These are phyloP conservation scores for Botrytis pseudocinerea DNA, from an alignment of 2,329 filamentous ascomycete species.

Conservation along the genomic window DNA sequence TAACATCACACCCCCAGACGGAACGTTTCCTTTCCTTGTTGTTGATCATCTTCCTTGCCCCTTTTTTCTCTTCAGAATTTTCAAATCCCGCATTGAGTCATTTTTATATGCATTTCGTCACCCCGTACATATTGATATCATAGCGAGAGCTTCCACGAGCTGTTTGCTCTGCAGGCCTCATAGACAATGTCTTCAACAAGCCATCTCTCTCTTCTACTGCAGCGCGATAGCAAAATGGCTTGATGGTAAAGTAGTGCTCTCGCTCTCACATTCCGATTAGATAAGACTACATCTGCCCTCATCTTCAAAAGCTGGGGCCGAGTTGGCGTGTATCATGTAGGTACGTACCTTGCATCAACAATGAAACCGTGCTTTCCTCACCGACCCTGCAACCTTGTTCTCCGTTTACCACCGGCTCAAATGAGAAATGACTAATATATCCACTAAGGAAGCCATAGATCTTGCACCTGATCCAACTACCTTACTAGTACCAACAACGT, in stretches of 20 bases:
- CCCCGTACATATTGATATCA: not conserved
- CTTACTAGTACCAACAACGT: not conserved
- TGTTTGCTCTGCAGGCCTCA: not conserved
- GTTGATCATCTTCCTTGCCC: conserved; percentile 1
- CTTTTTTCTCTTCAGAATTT: not conserved
- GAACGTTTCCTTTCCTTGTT: not conserved
- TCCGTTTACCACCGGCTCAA: not conserved
- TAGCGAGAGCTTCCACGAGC: not conserved
- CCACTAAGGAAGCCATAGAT: not conserved
- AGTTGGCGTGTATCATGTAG: not conserved
- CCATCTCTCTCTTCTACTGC: not conserved
- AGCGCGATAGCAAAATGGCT: not conserved
- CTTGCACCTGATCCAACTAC: not conserved
- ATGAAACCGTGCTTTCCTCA: not conserved
- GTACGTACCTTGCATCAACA: not conserved
- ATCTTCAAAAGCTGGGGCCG: not conserved
- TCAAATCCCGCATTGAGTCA: conserved; percentile 12
- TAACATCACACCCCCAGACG: not conserved
- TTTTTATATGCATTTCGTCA: not conserved
- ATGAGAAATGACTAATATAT: not conserved
- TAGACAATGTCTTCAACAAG: not conserved
- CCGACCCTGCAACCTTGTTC: not conserved
- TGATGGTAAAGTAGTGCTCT: not conserved
- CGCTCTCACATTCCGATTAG: not conserved
- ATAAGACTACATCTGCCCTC: no score